Evolutionary conservation across 352 stramenopile species (phyloP).

Genomic region (Thraustotheca clavata): DNA sequence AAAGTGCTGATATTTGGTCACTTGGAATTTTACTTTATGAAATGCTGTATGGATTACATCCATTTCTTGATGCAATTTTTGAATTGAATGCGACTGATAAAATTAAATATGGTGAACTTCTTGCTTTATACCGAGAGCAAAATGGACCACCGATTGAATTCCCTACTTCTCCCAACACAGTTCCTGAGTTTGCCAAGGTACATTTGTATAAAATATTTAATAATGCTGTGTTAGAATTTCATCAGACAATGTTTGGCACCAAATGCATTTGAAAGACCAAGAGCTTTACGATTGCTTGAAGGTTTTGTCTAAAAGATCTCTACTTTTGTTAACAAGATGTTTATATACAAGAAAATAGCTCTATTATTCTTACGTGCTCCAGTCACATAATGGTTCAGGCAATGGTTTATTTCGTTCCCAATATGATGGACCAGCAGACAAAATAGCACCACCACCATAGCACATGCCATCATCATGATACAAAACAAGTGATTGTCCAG

Average conservation of each 20-base stretch:
- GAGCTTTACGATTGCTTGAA: background rate
- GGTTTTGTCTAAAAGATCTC: background rate
- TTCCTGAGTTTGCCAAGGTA: background rate
- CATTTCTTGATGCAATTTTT: background rate
- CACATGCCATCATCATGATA: constrained; percentile 74
- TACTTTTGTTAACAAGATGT: background rate
- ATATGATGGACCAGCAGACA: constrained; percentile 52
- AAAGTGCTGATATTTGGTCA: constrained; percentile 12
- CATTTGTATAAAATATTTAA: background rate
- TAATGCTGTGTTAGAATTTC: background rate
- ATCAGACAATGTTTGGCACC: background rate
- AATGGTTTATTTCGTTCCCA: constrained; percentile 16
- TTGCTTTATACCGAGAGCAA: background rate
- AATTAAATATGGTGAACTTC: background rate
- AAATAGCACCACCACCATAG: constrained; percentile 69
- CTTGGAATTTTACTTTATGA: constrained; percentile 14
- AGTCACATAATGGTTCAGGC: constrained; percentile 9
- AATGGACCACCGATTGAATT: background rate
- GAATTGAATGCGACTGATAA: background rate
- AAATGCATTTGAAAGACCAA: background rate
- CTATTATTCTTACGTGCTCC: constrained; percentile 5
- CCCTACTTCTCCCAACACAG: background rate
- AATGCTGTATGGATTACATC: constrained; percentile 18
- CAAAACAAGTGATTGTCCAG: constrained; percentile 78
- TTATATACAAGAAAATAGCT: background rate